These are phyloP conservation scores for Eremomyces bilateralis DNA, from an alignment of 495 filamentous ascomycete genomes.

Conservation along the genomic window DNA sequence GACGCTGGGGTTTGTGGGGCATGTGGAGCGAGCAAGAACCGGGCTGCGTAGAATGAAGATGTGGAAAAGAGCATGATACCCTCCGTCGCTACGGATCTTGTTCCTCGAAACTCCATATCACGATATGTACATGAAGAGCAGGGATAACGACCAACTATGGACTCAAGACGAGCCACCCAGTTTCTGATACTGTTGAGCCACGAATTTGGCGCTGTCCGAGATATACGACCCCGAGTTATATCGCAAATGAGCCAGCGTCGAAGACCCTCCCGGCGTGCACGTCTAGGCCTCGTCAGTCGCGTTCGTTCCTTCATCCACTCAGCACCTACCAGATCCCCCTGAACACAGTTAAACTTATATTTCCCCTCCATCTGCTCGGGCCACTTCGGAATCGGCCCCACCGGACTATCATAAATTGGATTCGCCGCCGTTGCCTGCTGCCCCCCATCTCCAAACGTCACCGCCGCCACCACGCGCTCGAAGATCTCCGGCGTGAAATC, in stretches of 20 bases:
- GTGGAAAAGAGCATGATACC: too few relatives aligned
- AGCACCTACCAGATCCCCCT: background rate
- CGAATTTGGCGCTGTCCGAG: background rate
- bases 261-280: background rate
- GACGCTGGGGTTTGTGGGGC: too few relatives aligned
- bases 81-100: too few relatives aligned
- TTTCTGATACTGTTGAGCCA: background rate
- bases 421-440: background rate
- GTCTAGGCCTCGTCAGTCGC: background rate
- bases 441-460: background rate
- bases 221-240: background rate
- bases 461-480: background rate
- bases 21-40: too few relatives aligned
- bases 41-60: too few relatives aligned
- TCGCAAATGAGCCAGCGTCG: background rate
- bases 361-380: background rate
- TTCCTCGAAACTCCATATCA: too few relatives aligned
- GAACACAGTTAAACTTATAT: background rate
- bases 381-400: background rate
- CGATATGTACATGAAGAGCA: too few relatives aligned
- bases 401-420: background rate
- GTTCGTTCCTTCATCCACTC: background rate
- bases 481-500: conserved; percentile 1
- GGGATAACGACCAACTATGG: too few relatives aligned
- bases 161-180: too few relatives aligned